Evolutionary conservation across 2,329 filamentous ascomycete genomes (phyloP).

Genomic region (Neopestalotiopsis rosae): DNA sequence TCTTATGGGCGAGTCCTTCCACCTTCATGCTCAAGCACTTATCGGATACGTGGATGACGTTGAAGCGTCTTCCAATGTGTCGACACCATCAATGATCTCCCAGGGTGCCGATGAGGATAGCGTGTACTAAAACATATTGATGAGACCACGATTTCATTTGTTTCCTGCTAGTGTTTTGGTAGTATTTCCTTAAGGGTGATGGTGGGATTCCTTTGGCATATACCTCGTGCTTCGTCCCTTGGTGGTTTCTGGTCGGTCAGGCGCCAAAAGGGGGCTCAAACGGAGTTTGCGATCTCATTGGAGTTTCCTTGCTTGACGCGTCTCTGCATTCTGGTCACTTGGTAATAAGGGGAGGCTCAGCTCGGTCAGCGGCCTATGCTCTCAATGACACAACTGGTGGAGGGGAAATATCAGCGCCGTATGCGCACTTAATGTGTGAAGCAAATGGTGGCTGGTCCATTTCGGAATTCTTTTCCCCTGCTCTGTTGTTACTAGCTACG

Average conservation of each 20-base stretch:
- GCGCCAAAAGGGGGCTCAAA: conserved; percentile 32
- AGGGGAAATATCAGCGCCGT: conserved; percentile 32
- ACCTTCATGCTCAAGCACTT: conserved; percentile 92
- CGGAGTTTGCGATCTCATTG: conserved; percentile 36
- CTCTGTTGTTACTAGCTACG: conserved; percentile 53
- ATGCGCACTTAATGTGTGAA: conserved; percentile 43
- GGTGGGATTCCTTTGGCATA: conserved; percentile 49
- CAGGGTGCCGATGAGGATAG: conserved; percentile 75
- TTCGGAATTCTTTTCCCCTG: conserved; percentile 45
- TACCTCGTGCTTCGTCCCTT: conserved; percentile 42
- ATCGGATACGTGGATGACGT: conserved; percentile 91
- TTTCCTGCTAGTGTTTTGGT: conserved; percentile 20
- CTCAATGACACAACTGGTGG: conserved; percentile 33
- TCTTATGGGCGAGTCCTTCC: conserved; percentile 98
- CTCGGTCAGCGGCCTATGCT: conserved; percentile 36
- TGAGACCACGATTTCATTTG: conserved; percentile 58
- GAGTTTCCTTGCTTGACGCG: conserved; percentile 37
- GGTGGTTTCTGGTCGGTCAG: conserved; percentile 34
- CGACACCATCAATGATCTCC: conserved; percentile 74
- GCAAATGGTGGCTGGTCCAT: conserved; percentile 44
- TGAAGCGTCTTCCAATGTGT: conserved; percentile 71
- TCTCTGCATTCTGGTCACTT: conserved; percentile 40
- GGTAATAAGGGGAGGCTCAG: conserved; percentile 33
- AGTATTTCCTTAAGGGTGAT: conserved; percentile 33
- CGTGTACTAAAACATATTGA: conserved; percentile 65